These are phyloP conservation scores for Peniophora sp. DNA, from an alignment of 1,284 basidiomycete species.

Conservation along the genomic window DNA sequence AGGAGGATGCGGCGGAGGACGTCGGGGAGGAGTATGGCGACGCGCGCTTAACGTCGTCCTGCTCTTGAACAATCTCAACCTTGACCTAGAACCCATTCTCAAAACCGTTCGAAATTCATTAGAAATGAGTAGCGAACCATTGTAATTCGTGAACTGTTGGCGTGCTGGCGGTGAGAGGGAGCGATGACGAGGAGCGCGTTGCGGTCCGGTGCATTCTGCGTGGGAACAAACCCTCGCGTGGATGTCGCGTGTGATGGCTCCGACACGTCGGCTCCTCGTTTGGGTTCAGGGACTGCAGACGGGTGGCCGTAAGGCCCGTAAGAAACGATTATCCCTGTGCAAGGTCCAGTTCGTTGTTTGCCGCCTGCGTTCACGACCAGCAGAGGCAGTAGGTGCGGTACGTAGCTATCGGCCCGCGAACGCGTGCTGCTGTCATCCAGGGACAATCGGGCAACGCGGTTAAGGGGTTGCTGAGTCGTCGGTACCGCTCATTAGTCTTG, in stretches of 20 bases:
- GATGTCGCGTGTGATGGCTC: neutral
- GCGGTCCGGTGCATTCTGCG: neutral
- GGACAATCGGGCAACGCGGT: too few species aligned
- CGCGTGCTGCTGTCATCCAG: too few species aligned
- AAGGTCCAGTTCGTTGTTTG: too few species aligned
- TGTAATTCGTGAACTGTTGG: neutral
- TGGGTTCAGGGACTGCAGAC: too few species aligned
- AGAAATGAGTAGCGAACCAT: neutral
- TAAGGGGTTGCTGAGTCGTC: too few species aligned
- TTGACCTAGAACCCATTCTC: conserved; percentile 59
- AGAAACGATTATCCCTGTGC: too few species aligned
- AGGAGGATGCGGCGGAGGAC: conserved; percentile 59
- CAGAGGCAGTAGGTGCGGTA: too few species aligned
- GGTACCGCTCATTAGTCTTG: too few species aligned
- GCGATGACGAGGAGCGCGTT: neutral
- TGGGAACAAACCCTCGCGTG: neutral
- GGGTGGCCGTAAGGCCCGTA: too few species aligned
- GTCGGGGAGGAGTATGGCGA: conserved; percentile 65
- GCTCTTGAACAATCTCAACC: conserved; percentile 76
- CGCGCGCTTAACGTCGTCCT: conserved; percentile 38
- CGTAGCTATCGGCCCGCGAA: too few species aligned
- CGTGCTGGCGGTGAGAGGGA: neutral
- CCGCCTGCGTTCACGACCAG: too few species aligned
- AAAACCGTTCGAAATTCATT: conserved; percentile 13
- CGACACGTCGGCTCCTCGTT: neutral